These are phyloP conservation scores for Stentor roeselii DNA, from an alignment of 73 alveolate species.

Conservation along the genomic window DNA sequence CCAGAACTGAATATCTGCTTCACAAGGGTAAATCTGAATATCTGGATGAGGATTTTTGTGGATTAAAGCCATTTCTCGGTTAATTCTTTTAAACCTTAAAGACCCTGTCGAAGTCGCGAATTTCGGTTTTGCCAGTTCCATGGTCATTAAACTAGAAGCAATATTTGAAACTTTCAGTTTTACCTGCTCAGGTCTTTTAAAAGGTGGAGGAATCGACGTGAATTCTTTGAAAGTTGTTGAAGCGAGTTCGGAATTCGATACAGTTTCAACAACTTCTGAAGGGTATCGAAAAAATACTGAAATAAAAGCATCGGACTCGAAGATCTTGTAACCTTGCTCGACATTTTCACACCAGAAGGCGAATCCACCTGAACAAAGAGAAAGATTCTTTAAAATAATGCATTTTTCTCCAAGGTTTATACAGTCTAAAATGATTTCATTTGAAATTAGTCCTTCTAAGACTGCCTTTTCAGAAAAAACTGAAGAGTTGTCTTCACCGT, in stretches of 20 bases:
- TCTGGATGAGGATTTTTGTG: background rate
- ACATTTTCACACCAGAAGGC: slow-evolving; percentile 38
- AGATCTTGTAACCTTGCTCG: slow-evolving; percentile 36
- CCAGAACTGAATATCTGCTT: slow-evolving; percentile 42
- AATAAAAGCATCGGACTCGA: slow-evolving; percentile 39
- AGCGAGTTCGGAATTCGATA: background rate
- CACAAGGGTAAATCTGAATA: slow-evolving; percentile 26
- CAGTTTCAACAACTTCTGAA: background rate
- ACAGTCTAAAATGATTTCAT: slow-evolving; percentile 41
- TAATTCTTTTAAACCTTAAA: slow-evolving; percentile 24
- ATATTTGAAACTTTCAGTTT: too few relatives aligned
- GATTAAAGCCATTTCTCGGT: slow-evolving; percentile 25
- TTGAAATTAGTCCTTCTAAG: slow-evolving; percentile 23
- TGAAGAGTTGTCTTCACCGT: slow-evolving; percentile 54
- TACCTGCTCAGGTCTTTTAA: background rate
- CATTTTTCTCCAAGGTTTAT: slow-evolving; percentile 37
- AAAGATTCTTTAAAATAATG: slow-evolving; percentile 35
- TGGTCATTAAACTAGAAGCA: too few relatives aligned
- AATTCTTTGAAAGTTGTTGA: background rate
- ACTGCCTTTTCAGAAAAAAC: slow-evolving; percentile 25
- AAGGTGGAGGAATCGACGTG: background rate
- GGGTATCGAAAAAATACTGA: slow-evolving; percentile 1
- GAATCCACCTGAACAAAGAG: slow-evolving; percentile 49
- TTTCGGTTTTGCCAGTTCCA: too few relatives aligned
- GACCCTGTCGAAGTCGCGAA: background rate